phyloP scores from a whole-genome alignment of 805 yeast species.

The Wickerhamiella alocasiicola region DNA sequence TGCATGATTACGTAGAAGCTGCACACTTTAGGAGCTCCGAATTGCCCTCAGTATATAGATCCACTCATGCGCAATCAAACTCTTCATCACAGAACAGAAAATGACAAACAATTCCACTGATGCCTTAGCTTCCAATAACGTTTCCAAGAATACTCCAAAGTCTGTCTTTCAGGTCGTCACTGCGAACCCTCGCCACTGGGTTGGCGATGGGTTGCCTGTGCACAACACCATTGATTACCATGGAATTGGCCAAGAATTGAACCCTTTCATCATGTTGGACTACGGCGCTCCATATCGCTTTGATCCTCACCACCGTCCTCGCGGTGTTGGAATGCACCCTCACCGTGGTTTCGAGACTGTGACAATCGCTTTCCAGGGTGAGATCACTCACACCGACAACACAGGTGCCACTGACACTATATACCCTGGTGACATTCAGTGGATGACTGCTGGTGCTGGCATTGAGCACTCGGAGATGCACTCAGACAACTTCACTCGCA shows the following conservation, averaged over 20 bases:
- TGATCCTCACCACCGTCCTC: conserved; percentile 11
- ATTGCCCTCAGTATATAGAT: background rate
- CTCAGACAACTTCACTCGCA: conserved; percentile 13
- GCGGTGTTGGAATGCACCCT: conserved; percentile 37
- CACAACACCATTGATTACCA: conserved; percentile 12
- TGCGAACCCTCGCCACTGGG: conserved; percentile 26
- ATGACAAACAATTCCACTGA: no score
- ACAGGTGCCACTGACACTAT: conserved; percentile 67
- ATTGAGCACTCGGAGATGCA: conserved; percentile 72
- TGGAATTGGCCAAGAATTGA: conserved; percentile 9
- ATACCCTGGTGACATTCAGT: conserved; percentile 71
- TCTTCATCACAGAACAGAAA: background rate
- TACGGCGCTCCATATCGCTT: conserved; percentile 14
- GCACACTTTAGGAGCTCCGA: background rate
- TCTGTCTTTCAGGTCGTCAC: conserved; percentile 1
- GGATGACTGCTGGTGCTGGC: conserved; percentile 87
- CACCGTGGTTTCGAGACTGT: conserved; percentile 73
- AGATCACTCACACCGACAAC: conserved; percentile 70
- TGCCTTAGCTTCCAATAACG: no score
- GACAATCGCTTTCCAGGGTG: conserved; percentile 50
- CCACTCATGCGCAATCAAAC: background rate
- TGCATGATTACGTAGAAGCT: no score
- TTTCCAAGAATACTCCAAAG: conserved; percentile 5
- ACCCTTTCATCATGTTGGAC: conserved; percentile 16
- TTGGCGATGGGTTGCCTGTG: conserved; percentile 15